Base-by-base conservation (phyloP, 768 basidiomycete genomes). In the Hypholoma sublateritium region DNA sequence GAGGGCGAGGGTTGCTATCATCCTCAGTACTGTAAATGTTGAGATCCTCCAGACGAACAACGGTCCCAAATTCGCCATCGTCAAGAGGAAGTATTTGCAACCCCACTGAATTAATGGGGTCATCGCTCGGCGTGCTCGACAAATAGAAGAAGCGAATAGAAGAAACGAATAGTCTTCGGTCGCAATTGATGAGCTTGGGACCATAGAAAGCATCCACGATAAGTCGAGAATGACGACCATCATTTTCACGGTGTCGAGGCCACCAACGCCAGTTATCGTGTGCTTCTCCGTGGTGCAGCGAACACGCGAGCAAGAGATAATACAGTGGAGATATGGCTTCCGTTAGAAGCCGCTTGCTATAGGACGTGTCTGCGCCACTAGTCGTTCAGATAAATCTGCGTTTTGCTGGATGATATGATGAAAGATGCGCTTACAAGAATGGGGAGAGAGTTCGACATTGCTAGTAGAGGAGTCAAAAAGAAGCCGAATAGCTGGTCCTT, bases 361-460 rank as follows among this genome's bases (percentile, higher is more conserved):
- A 80, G 13, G 56, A 53, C 5, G 77, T 70, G 50, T 77, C 76
- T 1, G 60, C 45, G 32, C 65, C 68, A 24, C 61, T 69, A 69
- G 3, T 67, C 70, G 59, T 80, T 79, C 44, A 76, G 70, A 7
- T 77, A 72, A 35, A 80, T 74, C 24, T 72, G 69, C 35, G 80
- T 63, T 35, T 80, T 65, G 60, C 82, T 80, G 2, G 77, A 72
- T 0, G 80, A 72, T 4, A 82, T 64, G 41, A 78, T 71, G 58
- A 80, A 82, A 0, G 79, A 74, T 0, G 77, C 80, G 48, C 72
- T 74, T 8, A 82, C 63, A 57, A 82, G 81, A 1, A 78, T 70
- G 0, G 81, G 80, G 0, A 83, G 66, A 2, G 71, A 62, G 2
- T 71, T 78, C 3, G 63, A 19, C 3, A 75, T 69, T 3, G 74